Base-by-base conservation (phyloP, 1,284 basidiomycete species). In the Microbotryum silenes-acaulis region DNA sequence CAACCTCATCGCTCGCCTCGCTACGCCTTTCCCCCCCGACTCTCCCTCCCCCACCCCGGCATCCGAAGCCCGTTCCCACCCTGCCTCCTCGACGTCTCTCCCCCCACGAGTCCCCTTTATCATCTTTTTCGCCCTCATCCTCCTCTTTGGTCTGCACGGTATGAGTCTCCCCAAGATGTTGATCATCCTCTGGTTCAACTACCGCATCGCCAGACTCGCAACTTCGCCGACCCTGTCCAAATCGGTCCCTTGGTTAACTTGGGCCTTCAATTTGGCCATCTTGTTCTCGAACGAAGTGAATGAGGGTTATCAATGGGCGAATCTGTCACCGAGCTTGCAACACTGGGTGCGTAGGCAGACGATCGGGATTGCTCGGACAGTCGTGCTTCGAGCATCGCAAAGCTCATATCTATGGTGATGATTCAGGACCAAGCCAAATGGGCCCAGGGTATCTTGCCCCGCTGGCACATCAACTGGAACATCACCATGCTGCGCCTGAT, bases 381-480 rank as follows among this genome's bases (percentile, higher is more conserved):
- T 31, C 31, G 31, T 1, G 7, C 8, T 31, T 8, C 9, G 31
- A 31, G 31, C 10, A 9, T 8, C 31, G 1, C 29, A n/a, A n/a
- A 47, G 16, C 49, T 61, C 25, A 44, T 18, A 14, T 18, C 45
- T 23, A 57, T 14, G 16, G 37, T 9, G 8, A 31, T 31, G 8
- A 31, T 31, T 6, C 68, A 94, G 87, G 91, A 97, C 73, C 65
- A 71, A 62, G 46, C 37, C 37, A 42, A 84, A 82, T 64, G 71
- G 76, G 51, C 56, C 21, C 59, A 68, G 20, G 77, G 94, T 79
- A 53, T 83, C 80, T 59, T 92, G 82, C 89, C 91, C 6, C 80
- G 91, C 37, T 98, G 96, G 94, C 85, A 97, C 72, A 82, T 97
- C 72, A 85, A 81, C 70, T 97, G 94, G 81, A 98, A 98, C 75